These are phyloP conservation scores for Globisporangium barbulae DNA, from an alignment of 352 stramenopile species.

Conservation along the genomic window DNA sequence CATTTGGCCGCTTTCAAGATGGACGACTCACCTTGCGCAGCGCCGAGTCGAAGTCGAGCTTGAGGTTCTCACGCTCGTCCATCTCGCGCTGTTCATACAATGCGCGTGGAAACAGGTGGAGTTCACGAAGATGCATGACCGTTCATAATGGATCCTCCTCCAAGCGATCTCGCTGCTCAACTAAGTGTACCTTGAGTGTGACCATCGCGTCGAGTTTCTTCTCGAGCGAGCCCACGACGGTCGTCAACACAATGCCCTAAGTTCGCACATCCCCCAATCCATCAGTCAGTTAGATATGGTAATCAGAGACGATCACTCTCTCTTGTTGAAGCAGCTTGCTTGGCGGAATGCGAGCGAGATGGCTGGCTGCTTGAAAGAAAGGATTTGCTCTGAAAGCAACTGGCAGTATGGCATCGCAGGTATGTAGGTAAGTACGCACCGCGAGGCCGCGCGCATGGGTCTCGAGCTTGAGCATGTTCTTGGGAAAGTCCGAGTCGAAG, in stretches of 20 bases:
- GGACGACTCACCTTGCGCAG: conserved; percentile 22
- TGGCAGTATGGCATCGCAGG: not conserved
- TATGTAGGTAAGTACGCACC: conserved; percentile 9
- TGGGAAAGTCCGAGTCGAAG: conserved; percentile 22
- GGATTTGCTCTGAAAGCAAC: not conserved
- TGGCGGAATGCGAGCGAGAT: not conserved
- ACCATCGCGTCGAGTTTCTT: conserved; percentile 37
- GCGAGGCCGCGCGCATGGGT: conserved; percentile 8
- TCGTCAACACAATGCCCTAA: conserved; percentile 30
- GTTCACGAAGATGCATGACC: not conserved
- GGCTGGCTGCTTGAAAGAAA: conserved; percentile 5
- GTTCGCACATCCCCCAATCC: not conserved
- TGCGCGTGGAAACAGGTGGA: not conserved
- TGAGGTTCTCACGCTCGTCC: conserved; percentile 26
- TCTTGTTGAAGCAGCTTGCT: not conserved
- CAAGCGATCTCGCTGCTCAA: not conserved
- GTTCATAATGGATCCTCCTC: conserved; percentile 1
- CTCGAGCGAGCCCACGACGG: conserved; percentile 28
- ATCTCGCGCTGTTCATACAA: conserved; percentile 20
- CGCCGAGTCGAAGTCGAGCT: conserved; percentile 32
- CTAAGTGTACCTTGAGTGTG: conserved; percentile 21
- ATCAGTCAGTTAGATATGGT: not conserved
- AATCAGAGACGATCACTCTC: conserved; percentile 5
- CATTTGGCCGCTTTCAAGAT: not conserved
- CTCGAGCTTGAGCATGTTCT: conserved; percentile 20